Conservation (phyloP, 129 eudicot species). For the Logfia minima region DNA sequence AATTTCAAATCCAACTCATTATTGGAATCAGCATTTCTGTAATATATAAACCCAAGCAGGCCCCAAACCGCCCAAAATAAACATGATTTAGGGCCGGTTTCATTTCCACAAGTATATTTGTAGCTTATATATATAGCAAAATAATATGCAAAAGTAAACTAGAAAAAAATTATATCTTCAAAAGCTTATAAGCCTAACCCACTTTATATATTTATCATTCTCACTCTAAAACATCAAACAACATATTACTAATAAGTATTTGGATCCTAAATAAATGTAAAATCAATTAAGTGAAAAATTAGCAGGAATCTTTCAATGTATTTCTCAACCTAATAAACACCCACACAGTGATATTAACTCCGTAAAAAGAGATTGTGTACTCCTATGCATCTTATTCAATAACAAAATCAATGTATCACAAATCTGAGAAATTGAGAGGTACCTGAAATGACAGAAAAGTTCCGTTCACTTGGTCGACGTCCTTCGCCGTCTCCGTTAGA, state of each 20-base stretch:
- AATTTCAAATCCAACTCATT: not conserved
- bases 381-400: not conserved
- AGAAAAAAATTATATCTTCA: not conserved
- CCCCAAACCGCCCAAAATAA: not conserved
- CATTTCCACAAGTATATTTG: not conserved
- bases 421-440: not conserved
- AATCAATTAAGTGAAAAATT: not conserved
- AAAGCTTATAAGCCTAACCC: not conserved
- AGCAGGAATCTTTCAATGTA: not conserved
- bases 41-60: not conserved
- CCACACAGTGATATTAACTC: not conserved
- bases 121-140: not conserved
- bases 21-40: not conserved
- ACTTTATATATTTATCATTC: not conserved
- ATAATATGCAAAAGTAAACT: not conserved
- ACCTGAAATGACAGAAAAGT: not conserved
- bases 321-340: not conserved
- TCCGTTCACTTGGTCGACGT: not conserved
- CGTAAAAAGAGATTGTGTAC: not conserved
- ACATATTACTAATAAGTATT: not conserved
- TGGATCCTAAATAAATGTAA: not conserved
- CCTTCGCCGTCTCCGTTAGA: not conserved
- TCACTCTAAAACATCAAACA: not conserved
- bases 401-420: not conserved
- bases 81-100: not conserved